phyloP scores from a whole-genome alignment of 352 stramenopile genomes.

The Pythium dissotocum region DNA sequence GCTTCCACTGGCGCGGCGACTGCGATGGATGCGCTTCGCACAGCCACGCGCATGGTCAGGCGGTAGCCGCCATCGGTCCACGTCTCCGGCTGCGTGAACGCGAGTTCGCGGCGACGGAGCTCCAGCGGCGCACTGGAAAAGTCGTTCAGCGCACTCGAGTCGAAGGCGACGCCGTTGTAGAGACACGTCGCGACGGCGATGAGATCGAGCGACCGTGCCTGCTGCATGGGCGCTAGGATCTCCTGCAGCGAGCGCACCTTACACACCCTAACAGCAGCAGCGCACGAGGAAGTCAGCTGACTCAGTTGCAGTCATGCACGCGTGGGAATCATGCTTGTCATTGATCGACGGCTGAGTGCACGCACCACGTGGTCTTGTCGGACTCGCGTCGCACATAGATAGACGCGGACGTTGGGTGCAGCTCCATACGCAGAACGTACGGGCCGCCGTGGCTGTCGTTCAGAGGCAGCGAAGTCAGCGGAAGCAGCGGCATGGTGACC shows the following conservation, averaged over 20 bases:
- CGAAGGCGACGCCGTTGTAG: constrained; percentile 16
- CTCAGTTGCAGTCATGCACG: no score
- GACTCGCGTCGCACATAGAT: no score
- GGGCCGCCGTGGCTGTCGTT: no score
- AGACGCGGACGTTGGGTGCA: no score
- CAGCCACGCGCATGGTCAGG: no score
- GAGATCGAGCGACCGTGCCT: constrained; percentile 19
- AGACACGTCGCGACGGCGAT: constrained; percentile 16
- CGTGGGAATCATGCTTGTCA: no score
- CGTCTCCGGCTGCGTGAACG: constrained; percentile 7
- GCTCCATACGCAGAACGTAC: no score
- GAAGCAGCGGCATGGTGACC: no score
- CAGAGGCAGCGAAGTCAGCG: no score
- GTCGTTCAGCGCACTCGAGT: neutral
- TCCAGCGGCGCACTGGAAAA: constrained; percentile 6
- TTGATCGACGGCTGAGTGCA: no score
- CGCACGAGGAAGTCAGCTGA: neutral
- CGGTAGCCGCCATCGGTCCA: constrained; percentile 10
- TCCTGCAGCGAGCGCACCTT: constrained; percentile 11
- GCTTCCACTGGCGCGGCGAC: neutral
- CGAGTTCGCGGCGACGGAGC: constrained; percentile 13
- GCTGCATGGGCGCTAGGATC: constrained; percentile 12
- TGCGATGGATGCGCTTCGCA: constrained; percentile 1
- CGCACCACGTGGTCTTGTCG: no score
- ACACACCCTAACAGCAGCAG: neutral